Evolutionary conservation across 2,329 filamentous ascomycete species (phyloP), one percentile per base, ranked within the genome.

Genomic region (Diaporthe aspalathi): DNA sequence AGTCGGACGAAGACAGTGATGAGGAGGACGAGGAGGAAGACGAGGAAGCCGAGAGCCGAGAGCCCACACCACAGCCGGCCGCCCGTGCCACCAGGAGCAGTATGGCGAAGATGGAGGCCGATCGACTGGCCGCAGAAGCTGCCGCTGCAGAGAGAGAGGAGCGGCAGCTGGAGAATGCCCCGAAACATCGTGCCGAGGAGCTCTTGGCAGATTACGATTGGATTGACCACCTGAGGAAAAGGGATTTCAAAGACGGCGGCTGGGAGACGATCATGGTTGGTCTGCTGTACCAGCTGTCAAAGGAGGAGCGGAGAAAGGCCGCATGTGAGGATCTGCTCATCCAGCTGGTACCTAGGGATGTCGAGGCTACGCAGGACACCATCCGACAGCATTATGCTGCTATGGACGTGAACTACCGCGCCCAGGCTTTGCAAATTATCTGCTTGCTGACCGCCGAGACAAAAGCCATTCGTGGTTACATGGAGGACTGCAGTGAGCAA

Each of bases 231-330:
- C 85, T 98, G 27, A 90, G 91, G 74, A 93, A 93, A 77, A 92
- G 95, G 56, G 92, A 97, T 75, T 97, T 98, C 79, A 87, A 89
- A 74, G 89, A 95, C 54, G 96, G 95, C 70, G 94, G 94, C 24
- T 99, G 96, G 96, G 90, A 98, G 81, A 82, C 94, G 73, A 95
- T 98, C 74, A 88, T 98, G 78, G 91, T 97, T 53, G 96, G 95
- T 8, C 84, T 98, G 20, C 82, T 99, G 20, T 87, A 97, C 79
- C 94, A 97, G 76, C 84, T 98, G 5, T 96, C 94, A 2, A 92
- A 92, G 78, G 90, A 91, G 62, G 90, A 93, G 57, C 87, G 91
- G 12, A 88, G 92, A 70, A 89, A 92, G 73, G 85, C 88, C n/a
- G 80, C 83, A 27, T 98, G 94, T 79, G 94, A 97, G 75, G 89